A percentile compares a stretch with the other conserved stretches of the same genome.
These are phyloP conservation scores for Colletotrichum sp. DNA, from an alignment of 2,329 filamentous ascomycete genomes.

Conservation along the genomic window DNA sequence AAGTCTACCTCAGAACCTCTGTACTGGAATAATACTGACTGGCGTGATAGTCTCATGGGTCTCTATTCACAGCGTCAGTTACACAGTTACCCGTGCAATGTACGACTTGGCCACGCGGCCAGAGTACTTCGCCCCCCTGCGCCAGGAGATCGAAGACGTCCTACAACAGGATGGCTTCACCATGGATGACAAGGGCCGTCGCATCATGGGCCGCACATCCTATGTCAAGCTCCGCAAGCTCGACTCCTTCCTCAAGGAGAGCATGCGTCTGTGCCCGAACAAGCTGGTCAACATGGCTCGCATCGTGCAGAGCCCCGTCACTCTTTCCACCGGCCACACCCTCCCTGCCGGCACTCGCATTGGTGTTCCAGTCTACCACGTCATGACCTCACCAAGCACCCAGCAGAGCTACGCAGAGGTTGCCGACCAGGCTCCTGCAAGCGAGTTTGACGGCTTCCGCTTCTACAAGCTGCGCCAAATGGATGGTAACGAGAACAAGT, in stretches of 20 bases:
- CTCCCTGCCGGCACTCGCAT: constrained; percentile 31
- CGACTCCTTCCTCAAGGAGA: constrained; percentile 42
- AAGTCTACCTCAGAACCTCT: not conserved
- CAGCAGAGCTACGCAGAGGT: constrained; percentile 19
- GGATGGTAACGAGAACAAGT: constrained; percentile 21
- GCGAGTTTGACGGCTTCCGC: constrained; percentile 27
- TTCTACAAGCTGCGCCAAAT: constrained; percentile 24
- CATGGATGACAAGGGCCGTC: not conserved
- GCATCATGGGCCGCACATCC: not conserved
- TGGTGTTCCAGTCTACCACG: constrained; percentile 26
- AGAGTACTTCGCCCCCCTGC: constrained; percentile 42
- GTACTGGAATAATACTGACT: not conserved
- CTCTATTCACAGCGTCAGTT: constrained; percentile 4
- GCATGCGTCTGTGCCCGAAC: constrained; percentile 32
- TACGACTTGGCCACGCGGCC: constrained; percentile 43
- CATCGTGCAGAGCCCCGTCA: constrained; percentile 19
- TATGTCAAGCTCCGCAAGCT: constrained; percentile 30
- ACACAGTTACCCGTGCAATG: constrained; percentile 36
- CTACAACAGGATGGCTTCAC: constrained; percentile 35
- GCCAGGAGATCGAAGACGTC: constrained; percentile 45
- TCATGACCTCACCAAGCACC: constrained; percentile 20
- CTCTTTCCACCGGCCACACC: constrained; percentile 31
- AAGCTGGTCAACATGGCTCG: constrained; percentile 22
- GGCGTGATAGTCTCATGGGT: not conserved
- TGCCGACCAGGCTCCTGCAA: constrained; percentile 14